A percentile compares a stretch with the other conserved stretches of the same genome.
Conservation (phyloP, 2,329 filamentous ascomycete species). For the Teratosphaeriaceae sp. region DNA sequence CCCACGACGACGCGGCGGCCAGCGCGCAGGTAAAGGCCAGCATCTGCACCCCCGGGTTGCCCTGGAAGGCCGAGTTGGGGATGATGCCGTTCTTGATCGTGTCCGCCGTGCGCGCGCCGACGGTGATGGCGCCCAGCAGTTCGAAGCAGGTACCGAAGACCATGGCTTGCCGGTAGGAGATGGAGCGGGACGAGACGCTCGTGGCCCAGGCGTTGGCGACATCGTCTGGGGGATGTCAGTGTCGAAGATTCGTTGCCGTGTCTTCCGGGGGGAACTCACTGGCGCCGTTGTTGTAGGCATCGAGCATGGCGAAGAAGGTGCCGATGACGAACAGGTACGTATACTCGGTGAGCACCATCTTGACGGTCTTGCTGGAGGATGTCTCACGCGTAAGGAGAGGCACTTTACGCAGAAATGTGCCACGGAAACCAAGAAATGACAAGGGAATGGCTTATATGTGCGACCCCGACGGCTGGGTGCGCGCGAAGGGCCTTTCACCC, state of each 20-base stretch:
- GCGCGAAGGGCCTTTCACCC: background rate
- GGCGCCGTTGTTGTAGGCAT: conserved; percentile 60
- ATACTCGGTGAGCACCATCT: conserved; percentile 43
- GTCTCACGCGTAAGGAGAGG: background rate
- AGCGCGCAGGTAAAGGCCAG: conserved; percentile 41
- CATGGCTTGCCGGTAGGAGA: conserved; percentile 47
- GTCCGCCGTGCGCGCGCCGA: conserved; percentile 48
- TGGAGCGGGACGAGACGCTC: conserved; percentile 44
- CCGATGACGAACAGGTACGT: conserved; percentile 59
- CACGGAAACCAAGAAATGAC: background rate
- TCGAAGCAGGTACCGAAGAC: conserved; percentile 45
- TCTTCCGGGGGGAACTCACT: conserved; percentile 19
- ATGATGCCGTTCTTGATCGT: conserved; percentile 58
- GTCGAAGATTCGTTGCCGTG: background rate
- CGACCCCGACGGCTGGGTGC: background rate
- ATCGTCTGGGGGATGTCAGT: conserved; percentile 33
- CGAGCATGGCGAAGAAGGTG: conserved; percentile 59
- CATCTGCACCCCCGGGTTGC: conserved; percentile 38
- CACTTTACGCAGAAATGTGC: background rate
- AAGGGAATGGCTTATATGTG: background rate
- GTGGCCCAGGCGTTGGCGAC: conserved; percentile 51
- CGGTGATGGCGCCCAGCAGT: conserved; percentile 46
- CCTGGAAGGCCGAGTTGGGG: conserved; percentile 40
- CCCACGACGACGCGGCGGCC: conserved; percentile 46
- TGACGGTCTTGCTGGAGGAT: conserved; percentile 19